Evolutionary conservation across 805 yeast species (phyloP).

Genomic region (Yarrowia porcina): DNA sequence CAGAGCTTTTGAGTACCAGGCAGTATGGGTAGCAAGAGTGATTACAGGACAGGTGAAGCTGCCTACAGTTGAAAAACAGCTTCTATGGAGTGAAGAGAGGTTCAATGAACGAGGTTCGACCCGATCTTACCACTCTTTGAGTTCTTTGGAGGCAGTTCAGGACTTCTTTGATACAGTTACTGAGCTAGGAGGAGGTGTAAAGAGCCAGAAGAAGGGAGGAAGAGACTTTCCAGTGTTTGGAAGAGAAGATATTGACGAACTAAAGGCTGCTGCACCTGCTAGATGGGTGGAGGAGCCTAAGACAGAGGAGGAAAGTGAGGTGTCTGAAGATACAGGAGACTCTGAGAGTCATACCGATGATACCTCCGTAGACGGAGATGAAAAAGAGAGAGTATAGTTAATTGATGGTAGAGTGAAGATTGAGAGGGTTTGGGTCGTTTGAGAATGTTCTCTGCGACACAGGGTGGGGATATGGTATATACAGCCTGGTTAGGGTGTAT

Average conservation of each 20-base stretch:
- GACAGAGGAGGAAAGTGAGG: neutral
- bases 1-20: constrained; percentile 21
- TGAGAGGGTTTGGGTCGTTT: too few relatives aligned
- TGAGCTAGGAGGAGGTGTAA: constrained; percentile 2
- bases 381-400: neutral
- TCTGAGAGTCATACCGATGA: neutral
- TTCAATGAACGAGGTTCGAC: neutral
- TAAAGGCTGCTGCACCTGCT: constrained; percentile 13
- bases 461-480: too few relatives aligned
- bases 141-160: constrained; percentile 3
- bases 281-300: constrained; percentile 6
- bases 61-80: neutral
- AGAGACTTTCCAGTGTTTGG: constrained; percentile 11
- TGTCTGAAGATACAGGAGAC: neutral
- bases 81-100: neutral
- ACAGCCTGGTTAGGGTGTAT: too few relatives aligned
- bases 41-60: neutral
- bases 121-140: neutral
- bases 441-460: too few relatives aligned
- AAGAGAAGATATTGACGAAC: neutral
- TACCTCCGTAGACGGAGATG: constrained; percentile 5
- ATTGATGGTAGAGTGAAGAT: too few relatives aligned
- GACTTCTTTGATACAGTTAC: neutral
- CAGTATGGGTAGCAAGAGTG: neutral
- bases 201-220: neutral